Evolutionary conservation across 73 alveolate species (phyloP).

Genomic region (Uronychia binucleata): DNA sequence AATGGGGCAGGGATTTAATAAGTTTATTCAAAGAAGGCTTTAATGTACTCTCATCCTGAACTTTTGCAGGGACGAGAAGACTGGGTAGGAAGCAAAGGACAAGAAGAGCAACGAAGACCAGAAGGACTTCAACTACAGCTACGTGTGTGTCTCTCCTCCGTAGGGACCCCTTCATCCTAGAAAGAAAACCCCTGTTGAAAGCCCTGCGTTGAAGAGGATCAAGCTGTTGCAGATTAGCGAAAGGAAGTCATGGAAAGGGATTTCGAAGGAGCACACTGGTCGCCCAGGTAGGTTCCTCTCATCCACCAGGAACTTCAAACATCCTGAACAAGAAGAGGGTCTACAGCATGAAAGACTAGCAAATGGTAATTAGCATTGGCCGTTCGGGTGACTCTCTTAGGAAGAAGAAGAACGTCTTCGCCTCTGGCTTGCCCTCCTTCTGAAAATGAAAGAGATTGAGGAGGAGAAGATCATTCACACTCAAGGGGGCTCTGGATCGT

Average conservation of each 20-base stretch:
- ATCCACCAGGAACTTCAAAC: not conserved
- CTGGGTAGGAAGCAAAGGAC: no score
- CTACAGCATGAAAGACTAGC: not conserved
- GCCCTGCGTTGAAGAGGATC: not conserved
- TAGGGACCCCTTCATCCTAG: not conserved
- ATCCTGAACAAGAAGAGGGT: not conserved
- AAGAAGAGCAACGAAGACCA: not conserved
- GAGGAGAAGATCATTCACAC: not conserved
- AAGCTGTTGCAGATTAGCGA: not conserved
- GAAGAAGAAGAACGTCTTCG: conserved; percentile 1
- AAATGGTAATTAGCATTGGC: not conserved
- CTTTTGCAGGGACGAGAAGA: no score
- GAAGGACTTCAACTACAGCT: not conserved
- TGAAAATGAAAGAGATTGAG: conserved; percentile 26
- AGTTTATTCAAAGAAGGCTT: no score
- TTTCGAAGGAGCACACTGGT: conserved; percentile 21
- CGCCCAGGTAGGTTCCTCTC: conserved; percentile 27
- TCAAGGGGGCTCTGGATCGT: not conserved
- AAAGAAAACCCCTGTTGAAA: not conserved
- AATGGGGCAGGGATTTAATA: no score
- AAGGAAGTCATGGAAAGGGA: conserved; percentile 35
- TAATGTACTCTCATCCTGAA: no score
- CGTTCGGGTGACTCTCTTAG: not conserved
- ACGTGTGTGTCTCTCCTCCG: not conserved
- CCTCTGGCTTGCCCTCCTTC: not conserved